These are phyloP conservation scores for Pochonia chlamydosporia DNA, from an alignment of 2,329 filamentous ascomycete genomes.

Conservation along the genomic window DNA sequence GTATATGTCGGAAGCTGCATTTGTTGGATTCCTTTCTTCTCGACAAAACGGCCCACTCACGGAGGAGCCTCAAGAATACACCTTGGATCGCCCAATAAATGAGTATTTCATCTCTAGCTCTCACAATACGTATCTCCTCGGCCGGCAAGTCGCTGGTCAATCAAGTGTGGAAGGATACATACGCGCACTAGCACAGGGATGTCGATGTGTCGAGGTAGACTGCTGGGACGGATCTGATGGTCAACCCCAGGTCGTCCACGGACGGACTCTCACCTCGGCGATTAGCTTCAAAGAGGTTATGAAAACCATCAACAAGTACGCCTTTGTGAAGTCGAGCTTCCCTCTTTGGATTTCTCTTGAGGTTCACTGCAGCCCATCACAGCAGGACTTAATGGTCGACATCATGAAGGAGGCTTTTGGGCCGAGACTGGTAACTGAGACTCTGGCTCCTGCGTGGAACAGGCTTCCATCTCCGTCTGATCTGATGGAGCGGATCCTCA, in stretches of 20 bases:
- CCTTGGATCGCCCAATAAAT: conserved; percentile 78
- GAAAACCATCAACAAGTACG: conserved; percentile 89
- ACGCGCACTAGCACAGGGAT: conserved; percentile 77
- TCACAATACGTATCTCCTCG: conserved; percentile 94
- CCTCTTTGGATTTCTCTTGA: conserved; percentile 93
- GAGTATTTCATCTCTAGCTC: conserved; percentile 99
- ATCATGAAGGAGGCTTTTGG: conserved; percentile 85
- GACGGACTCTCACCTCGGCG: conserved; percentile 79
- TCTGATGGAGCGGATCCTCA: conserved; percentile 73
- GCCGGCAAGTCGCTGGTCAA: conserved; percentile 80
- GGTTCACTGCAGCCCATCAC: conserved; percentile 79
- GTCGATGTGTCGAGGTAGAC: conserved; percentile 93
- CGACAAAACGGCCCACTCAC: conserved; percentile 64
- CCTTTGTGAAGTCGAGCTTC: conserved; percentile 80
- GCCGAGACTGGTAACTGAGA: conserved; percentile 69
- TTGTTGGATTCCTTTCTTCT: conserved; percentile 73
- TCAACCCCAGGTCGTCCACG: conserved; percentile 84
- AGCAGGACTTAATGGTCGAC: conserved; percentile 83
- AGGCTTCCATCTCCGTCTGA: conserved; percentile 81
- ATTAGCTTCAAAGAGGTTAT: conserved; percentile 91
- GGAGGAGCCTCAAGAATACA: conserved; percentile 53
- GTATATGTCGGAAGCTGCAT: conserved; percentile 68
- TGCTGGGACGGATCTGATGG: conserved; percentile 94
- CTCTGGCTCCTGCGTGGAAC: conserved; percentile 61
- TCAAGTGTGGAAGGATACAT: conserved; percentile 97